These are phyloP conservation scores for Epichloe scottii DNA, from an alignment of 2,329 filamentous ascomycete genomes.

Conservation along the genomic window DNA sequence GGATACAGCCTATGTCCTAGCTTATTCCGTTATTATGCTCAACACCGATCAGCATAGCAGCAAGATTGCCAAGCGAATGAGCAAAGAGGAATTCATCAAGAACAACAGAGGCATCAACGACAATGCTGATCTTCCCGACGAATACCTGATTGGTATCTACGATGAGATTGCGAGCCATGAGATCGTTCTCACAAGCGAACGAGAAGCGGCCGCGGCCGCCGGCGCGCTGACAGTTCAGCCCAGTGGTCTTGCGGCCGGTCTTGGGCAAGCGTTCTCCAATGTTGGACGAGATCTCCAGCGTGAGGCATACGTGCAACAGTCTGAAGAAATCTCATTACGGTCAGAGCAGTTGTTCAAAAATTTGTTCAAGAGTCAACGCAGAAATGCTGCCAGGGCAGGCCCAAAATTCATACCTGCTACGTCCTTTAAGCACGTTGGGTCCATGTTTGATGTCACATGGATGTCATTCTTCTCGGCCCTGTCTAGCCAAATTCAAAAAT, in stretches of 20 bases:
- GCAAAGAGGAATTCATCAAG: slow-evolving; percentile 94
- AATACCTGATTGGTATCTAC: slow-evolving; percentile 80
- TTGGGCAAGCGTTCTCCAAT: slow-evolving; percentile 82
- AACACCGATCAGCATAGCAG: slow-evolving; percentile 92
- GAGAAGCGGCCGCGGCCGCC: slow-evolving; percentile 73
- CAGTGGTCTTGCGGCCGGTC: slow-evolving; percentile 58
- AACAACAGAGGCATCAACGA: slow-evolving; percentile 99
- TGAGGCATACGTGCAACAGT: slow-evolving; percentile 89
- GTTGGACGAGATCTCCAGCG: slow-evolving; percentile 83
- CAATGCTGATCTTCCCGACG: slow-evolving; percentile 80
- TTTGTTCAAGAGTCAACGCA: slow-evolving; percentile 77
- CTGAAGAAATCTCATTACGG: slow-evolving; percentile 71
- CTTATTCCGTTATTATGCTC: slow-evolving; percentile 92
- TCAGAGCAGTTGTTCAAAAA: slow-evolving; percentile 85
- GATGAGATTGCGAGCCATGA: slow-evolving; percentile 88
- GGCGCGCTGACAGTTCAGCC: slow-evolving; percentile 48
- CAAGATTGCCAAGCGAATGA: slow-evolving; percentile 80
- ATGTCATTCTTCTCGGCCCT: slow-evolving; percentile 97
- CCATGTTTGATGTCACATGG: slow-evolving; percentile 98
- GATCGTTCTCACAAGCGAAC: slow-evolving; percentile 87
- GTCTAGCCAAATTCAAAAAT: slow-evolving; percentile 85
- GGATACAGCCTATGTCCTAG: slow-evolving; percentile 90
- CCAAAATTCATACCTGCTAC: slow-evolving; percentile 81
- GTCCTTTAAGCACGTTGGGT: slow-evolving; percentile 86
- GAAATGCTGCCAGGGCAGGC: slow-evolving; percentile 57